Evolutionary conservation across 1,139 yeast species (phyloP).

Genomic region (Debaryomycetaceae sp.): DNA sequence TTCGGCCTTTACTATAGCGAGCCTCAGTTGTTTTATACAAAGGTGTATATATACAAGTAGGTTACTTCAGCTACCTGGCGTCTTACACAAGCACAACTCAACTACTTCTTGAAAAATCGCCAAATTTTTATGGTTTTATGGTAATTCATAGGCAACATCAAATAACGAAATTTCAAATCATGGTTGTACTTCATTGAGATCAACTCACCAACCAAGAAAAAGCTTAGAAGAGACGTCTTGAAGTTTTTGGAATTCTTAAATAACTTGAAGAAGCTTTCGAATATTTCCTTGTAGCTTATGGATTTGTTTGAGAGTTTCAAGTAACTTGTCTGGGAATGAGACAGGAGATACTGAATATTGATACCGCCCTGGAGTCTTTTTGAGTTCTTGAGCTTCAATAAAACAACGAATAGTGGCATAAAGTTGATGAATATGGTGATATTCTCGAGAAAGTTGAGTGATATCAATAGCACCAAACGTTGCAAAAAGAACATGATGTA

Average conservation of each 20-base stretch:
- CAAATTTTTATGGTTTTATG: slow-evolving; percentile 31
- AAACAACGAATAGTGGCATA: slow-evolving; percentile 78
- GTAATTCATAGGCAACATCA: slow-evolving; percentile 40
- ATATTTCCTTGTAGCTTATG: slow-evolving; percentile 36
- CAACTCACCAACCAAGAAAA: slow-evolving; percentile 30
- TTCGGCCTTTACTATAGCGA: too few relatives aligned
- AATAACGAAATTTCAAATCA: slow-evolving; percentile 33
- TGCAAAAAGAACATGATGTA: slow-evolving; percentile 69
- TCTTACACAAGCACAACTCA: not conserved
- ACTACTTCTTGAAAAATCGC: slow-evolving; percentile 15
- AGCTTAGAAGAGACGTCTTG: slow-evolving; percentile 21
- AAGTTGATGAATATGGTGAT: slow-evolving; percentile 68
- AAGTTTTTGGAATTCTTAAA: slow-evolving; percentile 32
- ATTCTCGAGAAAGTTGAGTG: slow-evolving; percentile 57
- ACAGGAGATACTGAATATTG: slow-evolving; percentile 29
- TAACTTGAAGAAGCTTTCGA: slow-evolving; percentile 29
- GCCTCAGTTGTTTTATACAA: too few relatives aligned
- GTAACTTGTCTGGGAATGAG: slow-evolving; percentile 18
- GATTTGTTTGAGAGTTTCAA: slow-evolving; percentile 36
- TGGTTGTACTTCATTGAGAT: slow-evolving; percentile 28
- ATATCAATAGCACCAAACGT: slow-evolving; percentile 48
- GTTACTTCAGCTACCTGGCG: not conserved
- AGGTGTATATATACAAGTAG: not conserved
- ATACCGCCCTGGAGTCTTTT: slow-evolving; percentile 91
- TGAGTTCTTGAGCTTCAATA: slow-evolving; percentile 77